Evolutionary conservation across 257 asterid genomes (phyloP), one percentile per base, ranked within the genome.

Genomic region (Jasminum sambac): DNA sequence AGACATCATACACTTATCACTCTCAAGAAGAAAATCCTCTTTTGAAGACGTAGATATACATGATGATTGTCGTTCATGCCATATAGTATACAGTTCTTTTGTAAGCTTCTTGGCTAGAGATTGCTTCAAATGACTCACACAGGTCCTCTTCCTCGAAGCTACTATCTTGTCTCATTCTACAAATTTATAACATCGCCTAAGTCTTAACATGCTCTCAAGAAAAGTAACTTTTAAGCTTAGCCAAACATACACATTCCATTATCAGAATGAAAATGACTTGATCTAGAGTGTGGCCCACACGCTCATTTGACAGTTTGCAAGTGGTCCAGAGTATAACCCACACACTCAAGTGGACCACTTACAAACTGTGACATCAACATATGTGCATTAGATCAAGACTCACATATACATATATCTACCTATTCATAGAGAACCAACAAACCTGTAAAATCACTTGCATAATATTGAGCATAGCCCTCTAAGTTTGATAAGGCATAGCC

Each of bases 401-500:
- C 23, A 55, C 11, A 26, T 9, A 52, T 21, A 21, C 30, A 52
- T 52, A 19, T 52, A 52, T 21, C 19, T 23, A 55, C 2, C 8
- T 23, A 50, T 61, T 52, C 65, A 44, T 9, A 80, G 65, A 23
- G 66, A 78, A 65, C 72, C 48, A 64, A 75, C 82, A 64, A 66
- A 94, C 99, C 96, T 79, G 99, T 91, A 82, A 91, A 84, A 57
- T 94, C 98, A 83, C 96, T 88, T 77, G 96, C 88, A 76, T 94
- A 96, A 69, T 91, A 88, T 64, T 80, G 96, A 1, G 87, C 96
- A 76, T 88, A 94, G 74, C 94, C 89, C 86, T 94, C 99, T 0
- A 90, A 77, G 84, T 91, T 91, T 19, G 98, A 94, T 66, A 94
- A 81, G 57, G 98, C 99, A 55, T 98, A 94, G 71, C 98, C 99